Evolutionary conservation across 331 rosid species (phyloP), one percentile per base, ranked within the genome.

Genomic region (Rosa hybrid): DNA sequence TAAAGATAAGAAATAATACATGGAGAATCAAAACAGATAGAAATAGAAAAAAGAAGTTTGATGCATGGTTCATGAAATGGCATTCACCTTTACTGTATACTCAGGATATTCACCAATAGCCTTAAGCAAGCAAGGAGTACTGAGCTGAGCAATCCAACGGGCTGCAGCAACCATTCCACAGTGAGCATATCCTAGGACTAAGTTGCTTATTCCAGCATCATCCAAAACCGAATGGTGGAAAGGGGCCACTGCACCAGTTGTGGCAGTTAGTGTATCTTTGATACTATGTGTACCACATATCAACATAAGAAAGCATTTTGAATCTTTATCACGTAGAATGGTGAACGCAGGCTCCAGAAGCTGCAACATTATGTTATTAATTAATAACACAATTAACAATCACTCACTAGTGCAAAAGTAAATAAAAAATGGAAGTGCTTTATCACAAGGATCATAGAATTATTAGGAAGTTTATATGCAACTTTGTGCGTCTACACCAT

Each of bases 91-190:
- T 53, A 94, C 80, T 80, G 83, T 84, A 85, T 87, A 94, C 82
- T 91, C 94, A 34, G 97, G 97, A 89, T 77, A 86, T 86, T 94
- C 93, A 76, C 51, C 80, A 70, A 92, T 90, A 81, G 91, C 97
- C 86, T 88, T 83, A 56, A 86, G 91, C 77, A 94, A 84, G 86
- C 86, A 87, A 77, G 98, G 97, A 82, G 94, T 86, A 85, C 92
- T 88, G 56, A 92, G 93, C 94, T 89, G 92, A 75, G 98, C 97
- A 84, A 91, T 94, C 98, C 98, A 94, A 41, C 97, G 92, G 78
- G 97, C 98, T 65, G 98, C 97, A 81, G 97, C 98, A 84, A 94
- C 98, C 98, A 94, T 94, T 71, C 98, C 98, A 77, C 94, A 94
- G 77, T 94, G 98, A 27, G 3, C 38, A 34, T 34, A 34, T 3